These are phyloP conservation scores for Botryotinia convoluta DNA, from an alignment of 2,329 filamentous ascomycete genomes.

Conservation along the genomic window DNA sequence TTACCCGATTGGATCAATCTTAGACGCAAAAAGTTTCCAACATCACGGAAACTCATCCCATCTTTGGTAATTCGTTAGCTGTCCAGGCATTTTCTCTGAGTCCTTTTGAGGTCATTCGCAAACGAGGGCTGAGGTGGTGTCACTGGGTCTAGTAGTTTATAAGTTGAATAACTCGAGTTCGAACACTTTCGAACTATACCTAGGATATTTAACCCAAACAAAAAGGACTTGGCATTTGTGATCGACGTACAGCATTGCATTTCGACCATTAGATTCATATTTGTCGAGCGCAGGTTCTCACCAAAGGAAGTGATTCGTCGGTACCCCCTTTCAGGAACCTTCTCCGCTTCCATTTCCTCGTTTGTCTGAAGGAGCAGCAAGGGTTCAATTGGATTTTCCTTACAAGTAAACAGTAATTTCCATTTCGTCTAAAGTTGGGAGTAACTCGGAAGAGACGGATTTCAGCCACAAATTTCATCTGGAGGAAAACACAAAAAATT, in stretches of 20 bases:
- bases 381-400: background rate
- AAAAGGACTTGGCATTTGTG: constrained; percentile 9
- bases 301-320: background rate
- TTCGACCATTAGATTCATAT: background rate
- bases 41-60: constrained; percentile 8
- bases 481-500: background rate
- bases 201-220: background rate
- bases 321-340: background rate
- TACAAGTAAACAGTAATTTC: constrained; percentile 15
- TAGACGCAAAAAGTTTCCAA: background rate
- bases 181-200: background rate
- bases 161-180: background rate
- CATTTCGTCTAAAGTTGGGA: constrained; percentile 6
- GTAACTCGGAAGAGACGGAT: background rate
- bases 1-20: constrained; percentile 12
- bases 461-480: background rate
- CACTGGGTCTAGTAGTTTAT: background rate
- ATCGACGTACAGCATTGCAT: constrained; percentile 12
- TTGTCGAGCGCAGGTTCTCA: constrained; percentile 1
- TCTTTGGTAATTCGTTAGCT: constrained; percentile 2
- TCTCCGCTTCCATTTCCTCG: constrained; percentile 7
- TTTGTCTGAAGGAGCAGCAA: constrained; percentile 1
- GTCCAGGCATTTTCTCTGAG: background rate
- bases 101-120: constrained; percentile 10
- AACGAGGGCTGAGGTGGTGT: constrained; percentile 3